A percentile compares a stretch with the other conserved stretches of the same genome.
Evolutionary conservation across 805 yeast genomes (phyloP).

Genomic region (Metschnikowia reukaufii): DNA sequence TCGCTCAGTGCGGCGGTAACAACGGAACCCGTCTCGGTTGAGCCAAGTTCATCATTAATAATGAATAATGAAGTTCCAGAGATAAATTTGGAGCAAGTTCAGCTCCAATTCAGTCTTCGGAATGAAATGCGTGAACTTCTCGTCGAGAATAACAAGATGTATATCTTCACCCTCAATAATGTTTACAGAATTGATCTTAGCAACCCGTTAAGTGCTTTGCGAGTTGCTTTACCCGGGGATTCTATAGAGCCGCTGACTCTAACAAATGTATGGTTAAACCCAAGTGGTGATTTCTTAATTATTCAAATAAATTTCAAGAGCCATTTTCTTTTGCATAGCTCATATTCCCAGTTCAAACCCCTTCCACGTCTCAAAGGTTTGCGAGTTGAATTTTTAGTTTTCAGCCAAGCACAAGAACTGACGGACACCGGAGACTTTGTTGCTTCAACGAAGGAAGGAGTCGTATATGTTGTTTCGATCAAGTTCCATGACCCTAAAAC

Average conservation of each 20-base stretch:
- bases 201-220: slow-evolving; percentile 34
- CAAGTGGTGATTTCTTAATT: slow-evolving; percentile 36
- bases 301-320: slow-evolving; percentile 25
- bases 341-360: slow-evolving; percentile 39
- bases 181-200: slow-evolving; percentile 35
- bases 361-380: slow-evolving; percentile 49
- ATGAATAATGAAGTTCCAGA: slow-evolving; percentile 20
- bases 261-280: slow-evolving; percentile 38
- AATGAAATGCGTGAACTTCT: slow-evolving; percentile 25
- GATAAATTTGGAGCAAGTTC: slow-evolving; percentile 38
- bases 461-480: slow-evolving; percentile 27
- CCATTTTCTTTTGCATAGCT: slow-evolving; percentile 46
- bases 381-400: slow-evolving; percentile 30
- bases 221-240: slow-evolving; percentile 25
- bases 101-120: slow-evolving; percentile 37
- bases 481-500: slow-evolving; percentile 29
- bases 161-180: slow-evolving; percentile 22
- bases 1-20: no score
- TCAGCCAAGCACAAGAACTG: slow-evolving; percentile 13
- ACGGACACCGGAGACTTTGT: slow-evolving; percentile 32
- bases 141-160: slow-evolving; percentile 39
- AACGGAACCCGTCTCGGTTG: not conserved
- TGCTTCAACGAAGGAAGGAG: slow-evolving; percentile 30
- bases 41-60: not conserved
- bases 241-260: slow-evolving; percentile 13